Evolutionary conservation across 352 stramenopile species (phyloP), one percentile per base, ranked within the genome.

Genomic region (Thalassiosira exigua): DNA sequence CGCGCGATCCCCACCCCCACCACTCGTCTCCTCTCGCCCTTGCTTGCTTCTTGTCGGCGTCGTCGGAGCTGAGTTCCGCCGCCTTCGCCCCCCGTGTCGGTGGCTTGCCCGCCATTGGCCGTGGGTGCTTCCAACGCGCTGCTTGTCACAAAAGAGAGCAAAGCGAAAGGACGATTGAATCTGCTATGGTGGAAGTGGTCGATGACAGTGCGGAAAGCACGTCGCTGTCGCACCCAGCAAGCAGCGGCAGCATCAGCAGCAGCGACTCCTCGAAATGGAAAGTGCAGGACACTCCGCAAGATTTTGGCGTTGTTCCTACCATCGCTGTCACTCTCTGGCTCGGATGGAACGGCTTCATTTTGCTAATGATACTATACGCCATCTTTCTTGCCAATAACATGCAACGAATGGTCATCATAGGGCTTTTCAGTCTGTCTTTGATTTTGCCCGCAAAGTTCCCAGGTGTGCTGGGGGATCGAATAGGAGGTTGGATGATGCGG

Each of bases 401-500:
- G 66, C 27, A 69, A 50, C 32, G 79, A 29, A 60, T 69, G 36
- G 51, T 77, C 26, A 68, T 82, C 24, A 19, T 84, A 29, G 73
- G 73, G 3, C 33, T 72, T 9, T 61, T 46, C 30, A 70, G 32
- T 22, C 17, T 72, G 0, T 83, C 72, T 17, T 78, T 83, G 32
- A 26, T 86, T 17, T 41, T 81, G 14, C 79, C 79, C 5, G 50
- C 64, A 22, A 48, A 86, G 26, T 86, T 80, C 39, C 79, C 79
- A 21, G 66, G 66, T 11, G 60, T n/a, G 30, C 51, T 53, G 12
- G 77, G 72, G 17, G 58, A 70, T 57, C 41, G 33, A 21, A n/a
- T 83, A 0, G 78, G 82, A n/a, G 53, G 73, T 56, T 86, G 78
- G 82, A 84, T 87, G 42, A 80, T 83, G 73, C n/a, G 26, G 11